These are phyloP conservation scores for Cairneyella variabilis DNA, from an alignment of 495 filamentous ascomycete genomes.

Conservation along the genomic window DNA sequence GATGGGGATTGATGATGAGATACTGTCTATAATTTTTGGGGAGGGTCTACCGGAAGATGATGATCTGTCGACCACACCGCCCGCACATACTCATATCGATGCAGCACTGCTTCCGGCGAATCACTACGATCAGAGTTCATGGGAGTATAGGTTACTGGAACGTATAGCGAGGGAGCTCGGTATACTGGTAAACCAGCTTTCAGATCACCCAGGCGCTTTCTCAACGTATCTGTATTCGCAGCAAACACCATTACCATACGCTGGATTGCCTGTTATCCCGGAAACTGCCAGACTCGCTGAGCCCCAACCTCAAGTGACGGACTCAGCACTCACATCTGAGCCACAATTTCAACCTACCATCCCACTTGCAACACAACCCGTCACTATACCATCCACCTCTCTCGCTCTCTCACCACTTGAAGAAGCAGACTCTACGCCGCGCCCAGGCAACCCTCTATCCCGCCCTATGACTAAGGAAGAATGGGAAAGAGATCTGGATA, in stretches of 20 bases:
- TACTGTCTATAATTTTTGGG: slow-evolving; percentile 83
- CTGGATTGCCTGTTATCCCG: slow-evolving; percentile 50
- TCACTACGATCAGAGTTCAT: slow-evolving; percentile 43
- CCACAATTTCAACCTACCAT: slow-evolving; percentile 47
- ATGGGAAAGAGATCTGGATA: slow-evolving; percentile 84
- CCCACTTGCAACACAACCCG: slow-evolving; percentile 22
- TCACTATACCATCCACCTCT: slow-evolving; percentile 15
- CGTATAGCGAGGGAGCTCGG: slow-evolving; percentile 86
- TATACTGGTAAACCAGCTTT: slow-evolving; percentile 73
- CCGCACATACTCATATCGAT: not conserved
- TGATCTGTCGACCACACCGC: slow-evolving; percentile 36
- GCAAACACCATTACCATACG: slow-evolving; percentile 49
- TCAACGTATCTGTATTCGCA: slow-evolving; percentile 62
- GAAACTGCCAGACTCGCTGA: slow-evolving; percentile 35
- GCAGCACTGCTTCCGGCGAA: slow-evolving; percentile 6
- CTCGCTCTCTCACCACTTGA: slow-evolving; percentile 1
- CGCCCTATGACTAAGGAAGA: slow-evolving; percentile 52
- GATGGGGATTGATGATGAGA: slow-evolving; percentile 83
- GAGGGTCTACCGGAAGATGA: slow-evolving; percentile 67
- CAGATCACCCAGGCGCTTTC: slow-evolving; percentile 76
- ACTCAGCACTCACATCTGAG: not conserved
- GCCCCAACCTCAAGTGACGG: not conserved
- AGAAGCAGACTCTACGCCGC: slow-evolving; percentile 24
- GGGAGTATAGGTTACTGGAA: slow-evolving; percentile 76
- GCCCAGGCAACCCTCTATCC: slow-evolving; percentile 27